These are phyloP conservation scores for Phlyctochytrium arcticum DNA, from an alignment of 192 early-diverging fungal species.

Conservation along the genomic window DNA sequence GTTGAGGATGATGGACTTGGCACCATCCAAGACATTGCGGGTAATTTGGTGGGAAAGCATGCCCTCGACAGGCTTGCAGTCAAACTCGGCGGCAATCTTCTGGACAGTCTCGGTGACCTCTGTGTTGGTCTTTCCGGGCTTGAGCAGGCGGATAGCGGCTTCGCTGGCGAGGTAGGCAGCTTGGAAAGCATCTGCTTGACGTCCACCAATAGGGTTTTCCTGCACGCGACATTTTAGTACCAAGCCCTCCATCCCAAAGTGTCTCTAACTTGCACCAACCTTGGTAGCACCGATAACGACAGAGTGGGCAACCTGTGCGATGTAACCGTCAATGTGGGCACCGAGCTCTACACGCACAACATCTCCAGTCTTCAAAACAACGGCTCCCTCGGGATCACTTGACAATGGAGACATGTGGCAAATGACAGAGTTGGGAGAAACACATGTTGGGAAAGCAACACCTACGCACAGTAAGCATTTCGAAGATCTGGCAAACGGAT, in stretches of 20 bases:
- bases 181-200: constrained; percentile 80
- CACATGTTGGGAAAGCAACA: constrained; percentile 87
- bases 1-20: constrained; percentile 91
- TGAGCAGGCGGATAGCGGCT: constrained; percentile 79
- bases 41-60: constrained; percentile 86
- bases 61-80: constrained; percentile 83
- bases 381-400: constrained; percentile 63
- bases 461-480: constrained; percentile 36
- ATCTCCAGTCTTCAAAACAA: constrained; percentile 76
- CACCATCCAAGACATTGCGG: constrained; percentile 84
- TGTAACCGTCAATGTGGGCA: constrained; percentile 90
- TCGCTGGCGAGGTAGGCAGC: constrained; percentile 84
- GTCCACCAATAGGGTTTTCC: constrained; percentile 66
- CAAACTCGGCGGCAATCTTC: constrained; percentile 77
- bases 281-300: constrained; percentile 81
- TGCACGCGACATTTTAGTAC: not conserved
- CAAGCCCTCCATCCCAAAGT: not conserved
- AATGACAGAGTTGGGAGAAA: constrained; percentile 80
- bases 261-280: not conserved
- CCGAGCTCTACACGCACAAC: constrained; percentile 89
- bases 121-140: constrained; percentile 70
- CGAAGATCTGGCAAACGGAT: not conserved
- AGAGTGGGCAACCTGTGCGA: constrained; percentile 81
- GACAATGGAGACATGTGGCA: constrained; percentile 87
- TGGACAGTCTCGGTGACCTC: constrained; percentile 76